These are phyloP conservation scores for Kodamaea suecica DNA, from an alignment of 1,139 yeast genomes.

Conservation along the genomic window DNA sequence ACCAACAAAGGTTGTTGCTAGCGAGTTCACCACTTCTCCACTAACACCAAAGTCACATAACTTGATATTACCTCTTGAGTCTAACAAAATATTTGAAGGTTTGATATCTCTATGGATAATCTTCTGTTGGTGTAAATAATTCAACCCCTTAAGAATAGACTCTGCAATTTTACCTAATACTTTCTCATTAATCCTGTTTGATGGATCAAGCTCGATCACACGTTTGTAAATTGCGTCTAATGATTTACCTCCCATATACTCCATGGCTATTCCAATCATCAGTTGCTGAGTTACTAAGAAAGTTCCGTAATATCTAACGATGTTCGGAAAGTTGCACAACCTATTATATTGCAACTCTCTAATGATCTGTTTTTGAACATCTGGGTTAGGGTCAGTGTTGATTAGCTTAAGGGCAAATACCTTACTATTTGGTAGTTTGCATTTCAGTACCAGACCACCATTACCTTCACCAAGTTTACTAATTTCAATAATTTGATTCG, in stretches of 20 bases:
- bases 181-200: conserved; percentile 88
- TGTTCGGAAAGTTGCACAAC: conserved; percentile 75
- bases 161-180: conserved; percentile 89
- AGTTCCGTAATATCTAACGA: conserved; percentile 90
- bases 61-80: conserved; percentile 74
- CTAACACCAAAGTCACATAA: conserved; percentile 98
- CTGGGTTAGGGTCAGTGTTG: conserved; percentile 74
- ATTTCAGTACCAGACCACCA: conserved; percentile 86
- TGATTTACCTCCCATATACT: conserved; percentile 91
- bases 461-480: conserved; percentile 88
- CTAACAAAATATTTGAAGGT: conserved; percentile 85
- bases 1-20: conserved; percentile 95
- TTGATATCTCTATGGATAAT: conserved; percentile 93
- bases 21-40: conserved; percentile 91
- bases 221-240: conserved; percentile 84
- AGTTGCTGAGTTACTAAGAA: conserved; percentile 74
- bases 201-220: conserved; percentile 53
- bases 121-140: conserved; percentile 80
- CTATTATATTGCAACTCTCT: conserved; percentile 88
- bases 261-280: conserved; percentile 89
- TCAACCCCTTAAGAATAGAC: conserved; percentile 76
- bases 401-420: conserved; percentile 87
- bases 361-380: conserved; percentile 77
- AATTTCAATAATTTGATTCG: conserved; percentile 57
- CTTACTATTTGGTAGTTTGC: conserved; percentile 50